Evolutionary conservation across 2,329 filamentous ascomycete species (phyloP).

Genomic region (Cladophialophora immunda): DNA sequence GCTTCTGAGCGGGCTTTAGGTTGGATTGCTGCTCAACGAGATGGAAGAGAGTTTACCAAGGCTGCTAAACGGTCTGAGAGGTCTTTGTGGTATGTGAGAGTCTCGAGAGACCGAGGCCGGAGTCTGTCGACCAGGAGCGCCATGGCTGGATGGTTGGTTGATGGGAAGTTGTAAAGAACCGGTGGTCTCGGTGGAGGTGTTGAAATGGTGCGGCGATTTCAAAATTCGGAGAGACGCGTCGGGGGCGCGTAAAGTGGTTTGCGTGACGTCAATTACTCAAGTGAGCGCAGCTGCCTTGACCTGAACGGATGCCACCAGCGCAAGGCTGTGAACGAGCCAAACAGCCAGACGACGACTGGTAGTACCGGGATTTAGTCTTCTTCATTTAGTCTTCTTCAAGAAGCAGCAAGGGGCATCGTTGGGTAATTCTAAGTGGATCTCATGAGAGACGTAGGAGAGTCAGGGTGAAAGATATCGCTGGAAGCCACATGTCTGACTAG

Average conservation of each 20-base stretch:
- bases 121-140: constrained; percentile 72
- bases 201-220: neutral
- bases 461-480: neutral
- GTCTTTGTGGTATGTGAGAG: constrained; percentile 85
- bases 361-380: too few relatives aligned
- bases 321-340: too few relatives aligned
- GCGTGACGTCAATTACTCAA: constrained; percentile 18
- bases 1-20: constrained; percentile 14
- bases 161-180: neutral
- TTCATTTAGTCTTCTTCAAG: neutral
- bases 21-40: neutral
- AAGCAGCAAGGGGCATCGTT: neutral
- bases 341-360: too few relatives aligned
- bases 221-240: constrained; percentile 23
- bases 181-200: neutral
- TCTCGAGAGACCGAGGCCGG: constrained; percentile 59
- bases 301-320: too few relatives aligned
- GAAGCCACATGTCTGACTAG: neutral
- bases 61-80: constrained; percentile 87
- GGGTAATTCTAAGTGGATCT: too few relatives aligned
- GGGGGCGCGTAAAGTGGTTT: constrained; percentile 25
- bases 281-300: neutral
- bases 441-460: neutral
- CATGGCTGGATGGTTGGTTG: constrained; percentile 52
- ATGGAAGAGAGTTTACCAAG: constrained; percentile 66